Evolutionary conservation across 176 grass and related monocot genomes (phyloP).

Genomic region (Bromus sterilis): DNA sequence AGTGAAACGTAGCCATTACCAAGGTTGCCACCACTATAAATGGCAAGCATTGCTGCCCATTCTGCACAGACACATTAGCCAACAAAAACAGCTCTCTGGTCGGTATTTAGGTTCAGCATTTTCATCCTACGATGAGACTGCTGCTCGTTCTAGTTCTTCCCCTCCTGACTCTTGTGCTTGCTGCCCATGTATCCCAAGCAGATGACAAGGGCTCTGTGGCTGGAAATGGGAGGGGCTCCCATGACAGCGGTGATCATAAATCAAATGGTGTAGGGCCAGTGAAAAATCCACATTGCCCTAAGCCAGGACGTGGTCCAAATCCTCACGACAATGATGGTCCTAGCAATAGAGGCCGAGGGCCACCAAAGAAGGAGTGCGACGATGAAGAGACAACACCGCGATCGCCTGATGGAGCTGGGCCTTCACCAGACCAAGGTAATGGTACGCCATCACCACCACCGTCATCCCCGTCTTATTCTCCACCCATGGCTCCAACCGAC

Average conservation of each 20-base stretch:
- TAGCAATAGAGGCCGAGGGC: neutral
- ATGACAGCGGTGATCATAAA: neutral
- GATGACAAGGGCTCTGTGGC: neutral
- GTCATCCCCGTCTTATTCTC: neutral
- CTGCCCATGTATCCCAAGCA: neutral
- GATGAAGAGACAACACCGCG: neutral
- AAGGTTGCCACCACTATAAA: constrained; percentile 13
- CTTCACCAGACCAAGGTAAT: constrained; percentile 6
- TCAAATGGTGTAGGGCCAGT: constrained; percentile 18
- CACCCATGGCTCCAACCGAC: neutral
- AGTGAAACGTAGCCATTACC: neutral
- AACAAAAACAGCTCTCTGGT: neutral
- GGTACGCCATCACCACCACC: neutral
- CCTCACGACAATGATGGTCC: neutral
- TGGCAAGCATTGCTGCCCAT: neutral
- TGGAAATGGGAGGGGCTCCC: neutral
- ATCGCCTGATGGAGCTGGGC: neutral
- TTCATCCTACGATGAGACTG: constrained; percentile 10
- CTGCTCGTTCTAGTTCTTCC: neutral
- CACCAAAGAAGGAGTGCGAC: neutral
- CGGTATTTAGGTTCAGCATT: neutral
- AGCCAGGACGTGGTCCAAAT: constrained; percentile 3
- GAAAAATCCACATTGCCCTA: constrained; percentile 36
- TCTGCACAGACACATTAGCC: neutral
- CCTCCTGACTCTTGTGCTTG: neutral